Percentiles rank a stretch among this genome's conserved stretches.
Conservation (phyloP, 768 basidiomycete genomes). For the Trametes maxima region DNA sequence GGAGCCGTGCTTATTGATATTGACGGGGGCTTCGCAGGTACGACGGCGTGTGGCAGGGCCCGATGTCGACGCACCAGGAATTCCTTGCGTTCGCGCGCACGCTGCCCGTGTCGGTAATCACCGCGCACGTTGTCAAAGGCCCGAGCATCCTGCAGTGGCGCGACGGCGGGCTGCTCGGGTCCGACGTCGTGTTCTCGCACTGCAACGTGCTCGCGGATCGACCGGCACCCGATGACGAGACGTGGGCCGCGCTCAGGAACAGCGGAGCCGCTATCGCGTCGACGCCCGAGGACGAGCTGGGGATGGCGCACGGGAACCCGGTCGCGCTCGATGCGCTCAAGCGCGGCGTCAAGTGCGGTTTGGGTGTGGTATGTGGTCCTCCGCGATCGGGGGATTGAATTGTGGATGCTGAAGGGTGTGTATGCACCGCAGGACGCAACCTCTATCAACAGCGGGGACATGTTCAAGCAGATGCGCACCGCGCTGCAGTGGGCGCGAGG, state of each 20-base stretch:
- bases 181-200: constrained; percentile 35
- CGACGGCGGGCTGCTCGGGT: constrained; percentile 32
- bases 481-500: constrained; percentile 34
- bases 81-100: constrained; percentile 27
- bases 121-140: constrained; percentile 32
- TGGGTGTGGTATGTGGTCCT: constrained; percentile 29
- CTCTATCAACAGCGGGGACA: constrained; percentile 34
- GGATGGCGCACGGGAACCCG: constrained; percentile 37
- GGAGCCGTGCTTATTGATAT: not conserved
- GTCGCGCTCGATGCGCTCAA: constrained; percentile 32
- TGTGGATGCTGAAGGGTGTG: not conserved
- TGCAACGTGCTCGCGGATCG: constrained; percentile 32
- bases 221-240: constrained; percentile 29
- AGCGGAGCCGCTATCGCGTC: constrained; percentile 30
- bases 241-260: constrained; percentile 33
- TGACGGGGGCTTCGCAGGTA: constrained; percentile 23
- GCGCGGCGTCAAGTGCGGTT: constrained; percentile 33
- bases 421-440: constrained; percentile 21
- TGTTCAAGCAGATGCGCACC: constrained; percentile 35
- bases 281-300: constrained; percentile 36
- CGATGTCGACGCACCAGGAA: constrained; percentile 25
- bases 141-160: constrained; percentile 26
- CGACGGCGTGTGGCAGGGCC: constrained; percentile 22
- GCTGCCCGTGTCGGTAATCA: constrained; percentile 26
- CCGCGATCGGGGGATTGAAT: not conserved